A percentile compares a stretch with the other conserved stretches of the same genome.
Conservation (phyloP, 352 stramenopile genomes). For the Lagenidium giganteum region DNA sequence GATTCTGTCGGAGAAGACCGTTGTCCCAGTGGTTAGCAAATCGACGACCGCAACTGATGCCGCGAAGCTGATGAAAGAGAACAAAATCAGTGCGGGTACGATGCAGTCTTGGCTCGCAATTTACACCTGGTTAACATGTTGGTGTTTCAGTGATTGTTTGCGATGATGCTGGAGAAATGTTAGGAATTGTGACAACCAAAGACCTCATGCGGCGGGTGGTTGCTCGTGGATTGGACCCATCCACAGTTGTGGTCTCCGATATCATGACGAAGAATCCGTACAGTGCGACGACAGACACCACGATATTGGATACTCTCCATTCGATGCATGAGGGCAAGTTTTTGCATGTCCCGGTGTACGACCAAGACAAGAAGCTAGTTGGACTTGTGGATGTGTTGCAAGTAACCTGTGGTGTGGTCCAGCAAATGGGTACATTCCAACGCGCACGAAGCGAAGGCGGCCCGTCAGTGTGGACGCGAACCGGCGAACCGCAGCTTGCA, state of each 20-base stretch:
- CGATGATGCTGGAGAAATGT: slow-evolving; percentile 69
- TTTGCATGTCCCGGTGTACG: slow-evolving; percentile 95
- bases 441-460: slow-evolving; percentile 57
- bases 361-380: slow-evolving; percentile 84
- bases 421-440: slow-evolving; percentile 82
- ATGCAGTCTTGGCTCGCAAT: not conserved
- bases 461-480: slow-evolving; percentile 76
- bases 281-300: slow-evolving; percentile 88
- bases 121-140: slow-evolving; percentile 2
- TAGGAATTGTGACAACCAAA: slow-evolving; percentile 97
- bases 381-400: slow-evolving; percentile 96
- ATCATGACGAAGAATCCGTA: slow-evolving; percentile 97
- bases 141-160: slow-evolving; percentile 82
- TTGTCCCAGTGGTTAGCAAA: slow-evolving; percentile 50
- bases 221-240: slow-evolving; percentile 81
- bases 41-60: slow-evolving; percentile 58
- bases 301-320: slow-evolving; percentile 95
- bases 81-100: slow-evolving; percentile 61
- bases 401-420: slow-evolving; percentile 83
- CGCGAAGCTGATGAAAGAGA: slow-evolving; percentile 74
- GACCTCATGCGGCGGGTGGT: slow-evolving; percentile 96
- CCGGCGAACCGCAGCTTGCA: not conserved
- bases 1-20: slow-evolving; percentile 56
- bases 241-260: slow-evolving; percentile 68
- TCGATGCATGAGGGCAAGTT: slow-evolving; percentile 98